phyloP scores from a whole-genome alignment of 257 asterid genomes.

The Forsythia suspensa region DNA sequence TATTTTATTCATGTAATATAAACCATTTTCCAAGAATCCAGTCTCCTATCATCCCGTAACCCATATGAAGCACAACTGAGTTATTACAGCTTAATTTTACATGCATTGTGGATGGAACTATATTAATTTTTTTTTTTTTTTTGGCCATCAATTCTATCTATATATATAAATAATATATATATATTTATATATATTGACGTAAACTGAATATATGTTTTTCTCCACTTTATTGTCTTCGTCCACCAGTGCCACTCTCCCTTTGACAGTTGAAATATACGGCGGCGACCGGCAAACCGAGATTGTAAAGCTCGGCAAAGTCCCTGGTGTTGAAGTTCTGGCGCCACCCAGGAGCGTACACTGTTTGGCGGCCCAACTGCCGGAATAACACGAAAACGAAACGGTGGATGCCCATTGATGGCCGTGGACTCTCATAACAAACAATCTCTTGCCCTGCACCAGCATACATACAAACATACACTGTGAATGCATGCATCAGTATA shows the following conservation, averaged over 20 bases:
- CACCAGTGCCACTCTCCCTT: constrained; percentile 55
- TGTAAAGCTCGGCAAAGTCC: constrained; percentile 57
- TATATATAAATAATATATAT: no score
- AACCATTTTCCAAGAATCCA: background rate
- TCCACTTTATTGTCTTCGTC: constrained; percentile 31
- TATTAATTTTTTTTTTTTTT: background rate
- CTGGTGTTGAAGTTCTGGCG: constrained; percentile 61
- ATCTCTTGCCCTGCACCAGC: constrained; percentile 49
- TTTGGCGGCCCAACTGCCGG: constrained; percentile 54
- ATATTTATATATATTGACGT: background rate
- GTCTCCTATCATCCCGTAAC: background rate
- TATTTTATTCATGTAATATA: background rate
- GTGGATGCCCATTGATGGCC: constrained; percentile 67
- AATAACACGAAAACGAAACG: constrained; percentile 47
- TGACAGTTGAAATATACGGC: constrained; percentile 55
- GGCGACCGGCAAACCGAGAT: constrained; percentile 60
- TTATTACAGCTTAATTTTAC: background rate
- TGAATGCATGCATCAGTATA: background rate
- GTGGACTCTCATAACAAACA: constrained; percentile 59
- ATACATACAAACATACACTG: background rate
- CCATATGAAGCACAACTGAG: background rate
- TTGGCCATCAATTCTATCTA: background rate
- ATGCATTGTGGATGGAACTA: background rate
- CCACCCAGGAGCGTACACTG: constrained; percentile 58
- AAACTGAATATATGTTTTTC: background rate